phyloP scores from a whole-genome alignment of 768 basidiomycete genomes.

The Mycena capillaripes region DNA sequence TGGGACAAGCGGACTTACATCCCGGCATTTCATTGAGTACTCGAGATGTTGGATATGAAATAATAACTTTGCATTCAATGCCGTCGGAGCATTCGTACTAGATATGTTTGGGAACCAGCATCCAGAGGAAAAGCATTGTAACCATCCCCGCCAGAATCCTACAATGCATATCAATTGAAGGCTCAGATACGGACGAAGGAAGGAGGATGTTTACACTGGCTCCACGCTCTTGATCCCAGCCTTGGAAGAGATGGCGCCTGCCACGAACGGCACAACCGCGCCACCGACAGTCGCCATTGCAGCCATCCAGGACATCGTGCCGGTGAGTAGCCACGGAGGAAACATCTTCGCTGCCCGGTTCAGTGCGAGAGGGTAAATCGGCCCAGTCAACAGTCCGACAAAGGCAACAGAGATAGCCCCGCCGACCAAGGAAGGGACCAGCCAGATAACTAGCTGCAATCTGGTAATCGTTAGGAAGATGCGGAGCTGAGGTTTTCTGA shows the following conservation, averaged over 20 bases:
- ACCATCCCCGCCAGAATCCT: slow-evolving; percentile 30
- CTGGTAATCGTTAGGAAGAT: slow-evolving; percentile 44
- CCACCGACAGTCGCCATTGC: slow-evolving; percentile 80
- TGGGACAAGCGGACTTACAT: too few species aligned
- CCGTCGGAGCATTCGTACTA: neutral
- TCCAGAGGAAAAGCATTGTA: slow-evolving; percentile 23
- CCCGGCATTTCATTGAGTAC: too few species aligned
- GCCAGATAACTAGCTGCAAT: slow-evolving; percentile 79
- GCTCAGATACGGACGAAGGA: neutral
- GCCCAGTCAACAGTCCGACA: slow-evolving; percentile 78
- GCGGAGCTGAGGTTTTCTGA: neutral
- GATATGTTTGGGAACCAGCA: slow-evolving; percentile 15
- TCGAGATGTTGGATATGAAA: too few species aligned
- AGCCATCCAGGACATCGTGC: slow-evolving; percentile 76
- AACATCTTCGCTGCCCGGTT: slow-evolving; percentile 77
- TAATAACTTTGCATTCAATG: too few species aligned
- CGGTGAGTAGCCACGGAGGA: slow-evolving; percentile 77
- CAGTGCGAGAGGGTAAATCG: slow-evolving; percentile 82
- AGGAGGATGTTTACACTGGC: slow-evolving; percentile 60
- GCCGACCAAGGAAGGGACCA: slow-evolving; percentile 76
- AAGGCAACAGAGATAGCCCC: slow-evolving; percentile 74
- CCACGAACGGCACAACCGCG: slow-evolving; percentile 79
- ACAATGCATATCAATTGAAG: neutral
- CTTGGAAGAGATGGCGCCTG: slow-evolving; percentile 75
- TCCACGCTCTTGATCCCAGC: slow-evolving; percentile 73